A percentile compares a stretch with the other conserved stretches of the same genome.
phyloP scores from a whole-genome alignment of 2,329 filamentous ascomycete genomes.

The Xylaria polymorpha region DNA sequence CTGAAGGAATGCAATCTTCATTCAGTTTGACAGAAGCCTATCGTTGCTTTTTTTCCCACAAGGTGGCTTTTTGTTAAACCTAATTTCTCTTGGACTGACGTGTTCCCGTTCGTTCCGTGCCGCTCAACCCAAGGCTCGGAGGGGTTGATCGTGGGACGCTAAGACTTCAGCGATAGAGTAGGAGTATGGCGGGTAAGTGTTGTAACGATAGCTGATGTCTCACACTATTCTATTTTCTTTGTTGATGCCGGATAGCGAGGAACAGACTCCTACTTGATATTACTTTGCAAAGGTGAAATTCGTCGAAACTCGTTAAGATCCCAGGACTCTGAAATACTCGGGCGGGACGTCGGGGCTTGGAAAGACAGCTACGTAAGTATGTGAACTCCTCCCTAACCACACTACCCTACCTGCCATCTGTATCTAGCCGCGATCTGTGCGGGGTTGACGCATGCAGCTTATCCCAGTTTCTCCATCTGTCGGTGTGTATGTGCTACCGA shows the following conservation, averaged over 20 bases:
- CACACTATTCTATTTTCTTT: background rate
- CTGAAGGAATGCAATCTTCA: no score
- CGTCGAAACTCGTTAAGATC: background rate
- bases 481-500: slow-evolving; percentile 26
- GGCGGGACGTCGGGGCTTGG: slow-evolving; percentile 12
- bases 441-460: slow-evolving; percentile 32
- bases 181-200: background rate
- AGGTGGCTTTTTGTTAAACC: background rate
- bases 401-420: slow-evolving; percentile 10
- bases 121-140: background rate
- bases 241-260: background rate
- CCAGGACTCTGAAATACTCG: slow-evolving; percentile 3
- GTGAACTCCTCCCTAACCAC: background rate
- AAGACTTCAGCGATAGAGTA: background rate
- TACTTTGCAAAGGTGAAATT: no score
- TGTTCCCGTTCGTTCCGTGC: slow-evolving; percentile 1
- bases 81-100: background rate
- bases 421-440: slow-evolving; percentile 28
- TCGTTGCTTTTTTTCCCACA: background rate
- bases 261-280: background rate
- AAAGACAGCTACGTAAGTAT: background rate
- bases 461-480: slow-evolving; percentile 25
- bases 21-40: background rate
- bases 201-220: background rate
- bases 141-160: background rate